A percentile compares a stretch with the other conserved stretches of the same genome.
phyloP scores from a whole-genome alignment of 2,329 filamentous ascomycete genomes.

The Botrytis fabae region DNA sequence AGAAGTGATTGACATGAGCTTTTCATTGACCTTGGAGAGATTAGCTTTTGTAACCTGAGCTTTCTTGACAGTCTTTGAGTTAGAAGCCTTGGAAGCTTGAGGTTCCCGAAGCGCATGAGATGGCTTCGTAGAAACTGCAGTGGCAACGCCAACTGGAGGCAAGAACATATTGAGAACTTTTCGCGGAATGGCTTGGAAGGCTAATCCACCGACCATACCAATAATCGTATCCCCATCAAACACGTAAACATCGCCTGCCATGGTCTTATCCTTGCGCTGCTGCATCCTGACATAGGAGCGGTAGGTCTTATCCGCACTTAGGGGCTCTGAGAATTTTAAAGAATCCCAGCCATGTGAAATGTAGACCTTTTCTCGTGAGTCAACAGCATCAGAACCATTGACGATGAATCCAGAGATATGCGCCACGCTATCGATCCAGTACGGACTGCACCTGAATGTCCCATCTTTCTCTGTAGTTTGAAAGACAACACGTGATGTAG shows the following conservation, averaged over 20 bases:
- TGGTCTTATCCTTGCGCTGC: constrained; percentile 40
- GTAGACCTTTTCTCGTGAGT: constrained; percentile 55
- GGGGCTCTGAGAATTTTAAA: constrained; percentile 50
- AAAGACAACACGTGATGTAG: constrained; percentile 48
- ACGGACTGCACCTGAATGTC: constrained; percentile 56
- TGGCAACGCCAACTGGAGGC: constrained; percentile 11
- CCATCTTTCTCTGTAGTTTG: constrained; percentile 51
- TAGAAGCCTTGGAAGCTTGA: neutral
- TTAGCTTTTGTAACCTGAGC: constrained; percentile 17
- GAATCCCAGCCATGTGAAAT: constrained; percentile 60
- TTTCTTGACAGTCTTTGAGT: constrained; percentile 20
- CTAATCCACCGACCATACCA: constrained; percentile 47
- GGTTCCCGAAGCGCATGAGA: constrained; percentile 35
- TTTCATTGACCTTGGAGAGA: constrained; percentile 33
- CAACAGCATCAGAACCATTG: constrained; percentile 49
- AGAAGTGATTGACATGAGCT: constrained; percentile 39
- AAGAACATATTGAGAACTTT: constrained; percentile 23
- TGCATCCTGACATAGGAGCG: constrained; percentile 58
- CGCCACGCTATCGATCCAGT: constrained; percentile 60
- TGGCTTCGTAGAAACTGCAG: constrained; percentile 41
- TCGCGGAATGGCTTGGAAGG: constrained; percentile 30
- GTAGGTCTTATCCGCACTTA: constrained; percentile 49
- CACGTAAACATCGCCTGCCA: constrained; percentile 45
- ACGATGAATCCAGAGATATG: constrained; percentile 63
- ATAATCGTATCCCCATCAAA: constrained; percentile 41